Evolutionary conservation across 139 green algal genomes (phyloP).

Genomic region (Nannochloris sp.): DNA sequence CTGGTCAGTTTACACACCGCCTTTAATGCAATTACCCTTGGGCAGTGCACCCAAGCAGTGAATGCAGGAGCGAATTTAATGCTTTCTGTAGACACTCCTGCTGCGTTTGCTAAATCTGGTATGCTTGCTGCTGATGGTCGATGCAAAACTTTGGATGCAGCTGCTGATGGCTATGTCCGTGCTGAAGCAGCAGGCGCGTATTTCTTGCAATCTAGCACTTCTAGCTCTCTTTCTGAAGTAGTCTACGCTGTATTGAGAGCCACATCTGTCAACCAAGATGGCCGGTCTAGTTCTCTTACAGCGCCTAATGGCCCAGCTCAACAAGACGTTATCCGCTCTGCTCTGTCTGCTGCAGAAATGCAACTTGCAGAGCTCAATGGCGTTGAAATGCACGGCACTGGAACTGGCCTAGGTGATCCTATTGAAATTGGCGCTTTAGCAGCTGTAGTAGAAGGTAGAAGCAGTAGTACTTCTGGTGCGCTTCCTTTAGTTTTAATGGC

Average conservation of each 20-base stretch:
- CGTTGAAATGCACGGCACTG: conserved; percentile 59
- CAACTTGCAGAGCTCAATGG: conserved; percentile 1
- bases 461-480: conserved; percentile 10
- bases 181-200: conserved; percentile 36
- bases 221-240: not conserved
- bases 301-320: conserved; percentile 54
- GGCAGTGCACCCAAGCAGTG: not conserved
- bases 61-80: conserved; percentile 36
- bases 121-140: conserved; percentile 45
- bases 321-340: conserved; percentile 23
- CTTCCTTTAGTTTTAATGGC: conserved; percentile 29
- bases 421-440: conserved; percentile 71
- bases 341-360: conserved; percentile 17
- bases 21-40: conserved; percentile 11
- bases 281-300: conserved; percentile 45
- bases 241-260: conserved; percentile 12
- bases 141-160: conserved; percentile 41
- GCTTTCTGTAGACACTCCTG: conserved; percentile 31
- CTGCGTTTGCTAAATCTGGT: conserved; percentile 36
- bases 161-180: conserved; percentile 46
- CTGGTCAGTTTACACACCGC: conserved; percentile 44
- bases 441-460: conserved; percentile 12
- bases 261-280: conserved; percentile 54
- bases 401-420: conserved; percentile 71
- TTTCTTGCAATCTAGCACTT: conserved; percentile 6